A percentile compares a stretch with the other conserved stretches of the same genome.
These are phyloP conservation scores for Rutstroemia sp. DNA, from an alignment of 2,329 filamentous ascomycete genomes.

Conservation along the genomic window DNA sequence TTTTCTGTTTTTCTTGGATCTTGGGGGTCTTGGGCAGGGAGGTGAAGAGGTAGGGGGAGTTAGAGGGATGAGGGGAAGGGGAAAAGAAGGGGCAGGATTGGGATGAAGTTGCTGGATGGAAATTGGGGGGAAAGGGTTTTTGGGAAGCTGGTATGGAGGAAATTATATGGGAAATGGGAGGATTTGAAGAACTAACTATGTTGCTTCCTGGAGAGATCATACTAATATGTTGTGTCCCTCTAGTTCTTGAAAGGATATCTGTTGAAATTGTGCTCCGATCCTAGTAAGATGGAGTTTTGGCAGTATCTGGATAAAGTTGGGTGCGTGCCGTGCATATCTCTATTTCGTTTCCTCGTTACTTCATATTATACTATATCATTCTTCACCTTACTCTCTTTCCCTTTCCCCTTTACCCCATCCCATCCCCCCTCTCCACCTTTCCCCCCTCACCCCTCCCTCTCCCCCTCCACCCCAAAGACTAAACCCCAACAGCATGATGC, in stretches of 20 bases:
- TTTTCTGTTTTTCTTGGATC: not conserved
- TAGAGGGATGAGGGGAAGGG: constrained; percentile 35
- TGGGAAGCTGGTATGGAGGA: too few relatives aligned
- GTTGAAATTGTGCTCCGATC: constrained; percentile 5
- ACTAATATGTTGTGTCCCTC: constrained; percentile 42
- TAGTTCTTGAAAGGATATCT: constrained; percentile 4
- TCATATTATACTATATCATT: too few relatives aligned
- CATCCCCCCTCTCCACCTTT: not conserved
- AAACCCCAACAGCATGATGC: constrained; percentile 4
- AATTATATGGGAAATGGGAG: too few relatives aligned
- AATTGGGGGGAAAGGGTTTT: too few relatives aligned
- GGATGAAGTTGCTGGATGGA: too few relatives aligned
- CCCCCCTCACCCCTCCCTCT: not conserved
- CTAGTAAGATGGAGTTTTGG: constrained; percentile 39
- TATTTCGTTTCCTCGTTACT: not conserved
- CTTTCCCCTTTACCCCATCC: not conserved
- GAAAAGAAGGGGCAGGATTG: too few relatives aligned
- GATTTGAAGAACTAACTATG: too few relatives aligned
- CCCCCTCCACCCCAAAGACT: not conserved
- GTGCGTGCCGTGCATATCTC: not conserved
- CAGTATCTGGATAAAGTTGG: constrained; percentile 79
- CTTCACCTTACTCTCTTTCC: not conserved
- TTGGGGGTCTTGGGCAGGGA: not conserved
- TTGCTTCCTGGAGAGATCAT: too few relatives aligned
- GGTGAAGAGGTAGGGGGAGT: constrained; percentile 39